phyloP scores from a whole-genome alignment of 805 yeast species.

The Spathaspora arborariae region DNA sequence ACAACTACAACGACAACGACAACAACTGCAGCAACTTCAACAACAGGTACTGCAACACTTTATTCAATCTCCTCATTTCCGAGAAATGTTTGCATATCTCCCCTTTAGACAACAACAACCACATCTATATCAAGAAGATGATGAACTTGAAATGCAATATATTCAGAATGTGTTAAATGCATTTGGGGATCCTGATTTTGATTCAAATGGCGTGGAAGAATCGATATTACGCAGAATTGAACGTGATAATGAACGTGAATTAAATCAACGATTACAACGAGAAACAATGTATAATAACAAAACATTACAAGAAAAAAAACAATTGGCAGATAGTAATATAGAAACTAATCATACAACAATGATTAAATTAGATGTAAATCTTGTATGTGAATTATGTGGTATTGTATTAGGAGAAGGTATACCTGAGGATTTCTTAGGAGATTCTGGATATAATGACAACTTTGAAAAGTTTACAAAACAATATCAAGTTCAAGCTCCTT shows the following conservation, averaged over 20 bases:
- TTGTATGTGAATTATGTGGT: conserved; percentile 64
- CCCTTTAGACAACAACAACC: neutral
- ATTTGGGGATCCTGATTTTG: neutral
- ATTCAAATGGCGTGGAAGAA: conserved; percentile 14
- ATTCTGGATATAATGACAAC: conserved; percentile 24
- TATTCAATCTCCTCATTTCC: neutral
- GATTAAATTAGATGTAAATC: conserved; percentile 15
- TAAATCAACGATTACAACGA: conserved; percentile 28
- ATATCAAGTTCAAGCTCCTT: conserved; percentile 54
- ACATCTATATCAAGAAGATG: conserved; percentile 1
- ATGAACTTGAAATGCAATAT: conserved; percentile 1
- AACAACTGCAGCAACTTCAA: neutral
- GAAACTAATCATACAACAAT: conserved; percentile 30
- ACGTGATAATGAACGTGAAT: conserved; percentile 34
- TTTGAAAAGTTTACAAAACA: conserved; percentile 20
- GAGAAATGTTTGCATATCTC: neutral
- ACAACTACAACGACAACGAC: neutral
- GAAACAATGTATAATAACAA: conserved; percentile 30
- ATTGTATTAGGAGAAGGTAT: conserved; percentile 70
- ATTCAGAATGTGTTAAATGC: neutral
- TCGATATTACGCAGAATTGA: conserved; percentile 39
- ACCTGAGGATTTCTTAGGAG: conserved; percentile 46
- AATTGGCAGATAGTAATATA: conserved; percentile 13
- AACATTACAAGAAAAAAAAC: conserved; percentile 25
- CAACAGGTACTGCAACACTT: neutral